Evolutionary conservation across 305 asterid genomes (phyloP).

Genomic region (Fraxinus sp.): DNA sequence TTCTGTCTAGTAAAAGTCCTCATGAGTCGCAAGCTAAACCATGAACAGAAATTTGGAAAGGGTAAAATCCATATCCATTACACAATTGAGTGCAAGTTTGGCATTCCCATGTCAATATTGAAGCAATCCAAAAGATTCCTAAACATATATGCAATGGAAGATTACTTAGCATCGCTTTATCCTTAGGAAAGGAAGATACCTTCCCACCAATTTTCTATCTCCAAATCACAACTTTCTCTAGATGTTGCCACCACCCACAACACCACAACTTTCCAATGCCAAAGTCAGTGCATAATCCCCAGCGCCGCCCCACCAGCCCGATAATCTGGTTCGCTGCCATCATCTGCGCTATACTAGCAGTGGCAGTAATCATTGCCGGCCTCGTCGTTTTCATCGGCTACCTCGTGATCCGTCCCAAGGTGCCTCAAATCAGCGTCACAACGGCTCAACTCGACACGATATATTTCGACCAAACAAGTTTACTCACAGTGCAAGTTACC

Average conservation of each 20-base stretch:
- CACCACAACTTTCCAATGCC: constrained; percentile 47
- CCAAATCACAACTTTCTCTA: constrained; percentile 23
- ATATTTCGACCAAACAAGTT: constrained; percentile 51
- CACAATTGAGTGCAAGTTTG: neutral
- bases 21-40: neutral
- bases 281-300: constrained; percentile 25
- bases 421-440: constrained; percentile 49
- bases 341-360: constrained; percentile 58
- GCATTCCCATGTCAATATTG: neutral
- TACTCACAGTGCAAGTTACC: constrained; percentile 51
- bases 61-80: neutral
- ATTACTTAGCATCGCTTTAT: constrained; percentile 52
- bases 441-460: constrained; percentile 59
- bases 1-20: neutral
- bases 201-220: constrained; percentile 44
- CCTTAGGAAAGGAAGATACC: constrained; percentile 79
- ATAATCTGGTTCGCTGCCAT: constrained; percentile 64
- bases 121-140: neutral
- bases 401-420: constrained; percentile 54
- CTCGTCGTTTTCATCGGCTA: constrained; percentile 59
- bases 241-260: constrained; percentile 34
- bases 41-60: neutral
- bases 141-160: constrained; percentile 16
- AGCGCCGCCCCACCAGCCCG: constrained; percentile 57
- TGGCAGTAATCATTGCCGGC: constrained; percentile 64